Evolutionary conservation across 2,329 filamentous ascomycete species (phyloP).

Genomic region (Colletotrichum lentis): DNA sequence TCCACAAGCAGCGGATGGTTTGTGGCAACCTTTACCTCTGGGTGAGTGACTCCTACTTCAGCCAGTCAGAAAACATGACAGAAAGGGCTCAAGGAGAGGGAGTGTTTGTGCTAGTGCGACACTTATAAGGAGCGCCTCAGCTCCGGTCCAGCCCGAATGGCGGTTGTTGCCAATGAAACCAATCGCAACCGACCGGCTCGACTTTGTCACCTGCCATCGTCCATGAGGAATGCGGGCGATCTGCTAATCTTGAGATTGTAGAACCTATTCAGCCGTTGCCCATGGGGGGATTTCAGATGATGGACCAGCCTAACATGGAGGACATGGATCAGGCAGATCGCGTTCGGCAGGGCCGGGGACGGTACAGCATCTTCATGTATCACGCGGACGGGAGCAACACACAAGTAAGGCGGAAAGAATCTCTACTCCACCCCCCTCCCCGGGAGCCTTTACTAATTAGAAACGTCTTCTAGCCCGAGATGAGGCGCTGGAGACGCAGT

Average conservation of each 20-base stretch:
- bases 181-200: not conserved
- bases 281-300: not conserved
- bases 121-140: not conserved
- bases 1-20: not conserved
- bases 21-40: conserved; percentile 4
- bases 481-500: not conserved
- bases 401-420: conserved; percentile 10
- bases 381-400: conserved; percentile 23
- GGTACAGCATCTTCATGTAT: conserved; percentile 25
- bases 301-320: not conserved
- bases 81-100: too few species aligned
- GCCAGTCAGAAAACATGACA: not conserved
- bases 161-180: not conserved
- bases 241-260: not conserved
- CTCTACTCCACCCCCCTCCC: too few species aligned
- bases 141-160: too few species aligned
- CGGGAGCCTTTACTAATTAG: not conserved
- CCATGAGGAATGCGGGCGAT: not conserved
- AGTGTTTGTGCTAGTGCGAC: not conserved
- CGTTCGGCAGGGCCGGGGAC: not conserved
- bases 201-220: not conserved
- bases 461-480: conserved; percentile 4
- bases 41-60: conserved; percentile 16
- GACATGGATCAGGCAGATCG: not conserved
- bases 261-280: not conserved